Base-by-base conservation (phyloP, 2,329 filamentous ascomycete species). In the Penicillium frequentans region DNA sequence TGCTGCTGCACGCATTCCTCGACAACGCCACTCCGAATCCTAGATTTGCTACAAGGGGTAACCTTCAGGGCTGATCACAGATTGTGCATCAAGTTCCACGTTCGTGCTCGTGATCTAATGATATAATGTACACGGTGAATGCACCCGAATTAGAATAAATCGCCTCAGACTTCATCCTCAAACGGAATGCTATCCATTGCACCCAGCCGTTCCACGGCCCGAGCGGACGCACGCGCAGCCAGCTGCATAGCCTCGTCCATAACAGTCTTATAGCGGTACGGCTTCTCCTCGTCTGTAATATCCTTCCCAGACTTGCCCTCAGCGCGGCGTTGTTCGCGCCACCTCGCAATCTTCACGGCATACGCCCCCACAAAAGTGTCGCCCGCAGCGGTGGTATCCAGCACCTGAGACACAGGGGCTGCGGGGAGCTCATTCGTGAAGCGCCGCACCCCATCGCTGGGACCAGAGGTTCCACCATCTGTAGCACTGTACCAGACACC, bases 331-430 rank as follows among this genome's bases (percentile, higher is more conserved):
- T 70, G 69, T 13, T 77, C 71, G 26, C 73, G 74, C 57, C 75
- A 72, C 57, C 78, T 81, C 39, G 90, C 90, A 29, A 89, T 83
- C 56, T 86, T 84, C 26, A 95, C 84, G 3, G 91, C 90, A 72
- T 96, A 96, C 23, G 86, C 89, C 2, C 95, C 93, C 5, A 96
- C 90, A 76, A 97, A 97, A 0, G 93, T 97, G 73, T 98, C 93
- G 0, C 93, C 93, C 5, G 95, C 95, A 1, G 90, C 93, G 8
- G 93, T 98, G 1, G 93, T 98, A 73, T 98, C 93, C 5, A 97
- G 86, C 1, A 98, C 93, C 55, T 83, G 76, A 4, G 72, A 77
- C 19, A 91, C 88, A 73, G 89, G 88, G 60, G 84, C 81, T 0
- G 90, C 91, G 5, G 80, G 77, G 1, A 92, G 74, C 56, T 73